These are phyloP conservation scores for Trichoderma breve DNA, from an alignment of 2,329 filamentous ascomycete genomes.

Conservation along the genomic window DNA sequence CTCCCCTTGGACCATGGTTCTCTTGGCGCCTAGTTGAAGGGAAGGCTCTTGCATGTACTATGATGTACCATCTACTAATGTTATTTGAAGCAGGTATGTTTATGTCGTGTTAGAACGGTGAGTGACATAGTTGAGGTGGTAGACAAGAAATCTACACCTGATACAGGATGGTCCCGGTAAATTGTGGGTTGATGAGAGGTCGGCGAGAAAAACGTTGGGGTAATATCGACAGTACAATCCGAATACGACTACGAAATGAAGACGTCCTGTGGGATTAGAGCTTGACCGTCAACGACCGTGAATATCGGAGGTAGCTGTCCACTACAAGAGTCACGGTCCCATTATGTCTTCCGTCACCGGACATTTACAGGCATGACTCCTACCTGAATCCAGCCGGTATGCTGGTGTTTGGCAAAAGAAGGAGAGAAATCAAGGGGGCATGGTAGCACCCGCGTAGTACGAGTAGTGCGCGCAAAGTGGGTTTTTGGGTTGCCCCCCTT, in stretches of 20 bases:
- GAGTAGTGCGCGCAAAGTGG: neutral
- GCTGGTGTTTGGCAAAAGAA: neutral
- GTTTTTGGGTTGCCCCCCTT: neutral
- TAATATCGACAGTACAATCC: neutral
- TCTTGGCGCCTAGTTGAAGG: neutral
- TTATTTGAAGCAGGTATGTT: no score
- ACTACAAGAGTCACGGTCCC: neutral
- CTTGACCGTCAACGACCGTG: neutral
- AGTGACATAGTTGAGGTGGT: fast-evolving
- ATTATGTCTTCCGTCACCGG: neutral
- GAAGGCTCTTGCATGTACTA: neutral
- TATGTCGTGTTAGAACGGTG: neutral
- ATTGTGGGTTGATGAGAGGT: no score
- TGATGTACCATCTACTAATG: no score
- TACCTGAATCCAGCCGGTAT: neutral
- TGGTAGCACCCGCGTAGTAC: fast-evolving
- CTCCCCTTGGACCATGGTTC: neutral
- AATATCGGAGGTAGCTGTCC: neutral
- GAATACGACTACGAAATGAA: neutral
- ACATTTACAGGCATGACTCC: no score
- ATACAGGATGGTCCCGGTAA: no score
- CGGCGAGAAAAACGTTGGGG: neutral
- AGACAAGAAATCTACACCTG: neutral
- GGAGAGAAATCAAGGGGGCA: neutral
- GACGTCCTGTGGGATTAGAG: neutral